Base-by-base conservation (phyloP, 306 rosid species). In the Cucumis melo region DNA sequence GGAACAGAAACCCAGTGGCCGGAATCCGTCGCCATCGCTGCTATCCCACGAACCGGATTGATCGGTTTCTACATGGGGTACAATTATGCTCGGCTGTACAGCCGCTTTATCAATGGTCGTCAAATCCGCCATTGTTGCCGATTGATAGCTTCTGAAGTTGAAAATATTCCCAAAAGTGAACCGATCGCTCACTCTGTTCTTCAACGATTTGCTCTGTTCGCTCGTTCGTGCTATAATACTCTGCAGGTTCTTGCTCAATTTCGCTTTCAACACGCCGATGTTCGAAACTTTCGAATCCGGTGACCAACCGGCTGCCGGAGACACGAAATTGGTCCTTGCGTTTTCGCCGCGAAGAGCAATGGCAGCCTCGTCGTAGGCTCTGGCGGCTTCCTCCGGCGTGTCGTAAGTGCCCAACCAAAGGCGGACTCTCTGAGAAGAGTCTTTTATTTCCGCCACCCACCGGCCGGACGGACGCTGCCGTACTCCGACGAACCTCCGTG, bases 371-470 rank as follows among this genome's bases (percentile, higher is more conserved):
- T 93, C 98, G 68, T 91, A 91, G 44, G 98, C 98, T 64, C 87
- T 80, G 20, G 98, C 98, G 9, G 97, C 98, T 29, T 89, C 98
- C 81, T 93, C 98, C 0, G 93, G 96, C 0, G 96, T 85, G 78
- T 93, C 98, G 44, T 91, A 93, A 53, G 98, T 93, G 58, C 98
- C 98, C 2, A 93, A 89, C 98, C 97, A 89, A 7, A 93, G 84
- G 67, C 98, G 82, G 8, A 91, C 90, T 23, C 88, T 92, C 63
- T 93, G 93, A 13, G 97, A 89, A 0, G 98, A 93, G 87, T 93
- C 98, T 75, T 93, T 93, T 82, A 91, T 93, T 82, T 93, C 97
- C 14, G 98, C 97, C 9, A 93, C 97, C 98, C 98, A 93, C 41
- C 98, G 82, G 4, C 98, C 98, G 0, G 98, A 93, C 1, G 97